Evolutionary conservation across 1,284 basidiomycete species (phyloP).

Genomic region (Irpex lacteus): DNA sequence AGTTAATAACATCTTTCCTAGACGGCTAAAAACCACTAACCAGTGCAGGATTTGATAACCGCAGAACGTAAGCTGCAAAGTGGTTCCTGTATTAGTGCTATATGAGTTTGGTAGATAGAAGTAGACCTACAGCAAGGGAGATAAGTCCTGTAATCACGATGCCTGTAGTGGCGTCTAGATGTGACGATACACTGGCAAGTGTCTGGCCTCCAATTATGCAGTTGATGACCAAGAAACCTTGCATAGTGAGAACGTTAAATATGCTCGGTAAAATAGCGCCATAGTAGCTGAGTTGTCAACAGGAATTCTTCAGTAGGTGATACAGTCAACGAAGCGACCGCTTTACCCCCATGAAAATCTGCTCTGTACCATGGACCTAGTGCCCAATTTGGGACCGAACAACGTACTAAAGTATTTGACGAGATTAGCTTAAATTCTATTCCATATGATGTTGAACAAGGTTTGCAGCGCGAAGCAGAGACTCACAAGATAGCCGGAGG

Average conservation of each 20-base stretch:
- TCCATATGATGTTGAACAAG: neutral
- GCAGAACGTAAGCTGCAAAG: conserved; percentile 40
- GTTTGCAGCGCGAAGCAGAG: neutral
- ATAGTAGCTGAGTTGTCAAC: conserved; percentile 44
- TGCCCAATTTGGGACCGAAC: conserved; percentile 61
- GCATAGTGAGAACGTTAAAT: conserved; percentile 59
- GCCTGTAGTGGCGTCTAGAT: conserved; percentile 54
- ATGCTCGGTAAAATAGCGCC: conserved; percentile 59
- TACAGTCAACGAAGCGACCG: neutral
- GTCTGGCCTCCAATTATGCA: conserved; percentile 76
- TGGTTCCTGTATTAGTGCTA: neutral
- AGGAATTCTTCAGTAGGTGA: neutral
- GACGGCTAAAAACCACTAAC: conserved; percentile 23
- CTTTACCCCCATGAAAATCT: conserved; percentile 52
- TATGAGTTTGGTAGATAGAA: neutral
- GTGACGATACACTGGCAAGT: conserved; percentile 55
- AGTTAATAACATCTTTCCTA: too few relatives aligned
- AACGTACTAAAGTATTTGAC: conserved; percentile 36
- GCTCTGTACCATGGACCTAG: conserved; percentile 61
- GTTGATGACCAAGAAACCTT: conserved; percentile 73
- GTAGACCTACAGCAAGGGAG: conserved; percentile 48
- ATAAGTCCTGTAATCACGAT: conserved; percentile 77
- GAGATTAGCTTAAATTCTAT: neutral
- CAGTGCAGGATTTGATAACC: conserved; percentile 66
- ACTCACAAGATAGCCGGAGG: conserved; percentile 56